Percentiles rank a stretch among this genome's conserved stretches.
Conservation (phyloP, 2,329 filamentous ascomycete species). For the Fusarium dimerum region DNA sequence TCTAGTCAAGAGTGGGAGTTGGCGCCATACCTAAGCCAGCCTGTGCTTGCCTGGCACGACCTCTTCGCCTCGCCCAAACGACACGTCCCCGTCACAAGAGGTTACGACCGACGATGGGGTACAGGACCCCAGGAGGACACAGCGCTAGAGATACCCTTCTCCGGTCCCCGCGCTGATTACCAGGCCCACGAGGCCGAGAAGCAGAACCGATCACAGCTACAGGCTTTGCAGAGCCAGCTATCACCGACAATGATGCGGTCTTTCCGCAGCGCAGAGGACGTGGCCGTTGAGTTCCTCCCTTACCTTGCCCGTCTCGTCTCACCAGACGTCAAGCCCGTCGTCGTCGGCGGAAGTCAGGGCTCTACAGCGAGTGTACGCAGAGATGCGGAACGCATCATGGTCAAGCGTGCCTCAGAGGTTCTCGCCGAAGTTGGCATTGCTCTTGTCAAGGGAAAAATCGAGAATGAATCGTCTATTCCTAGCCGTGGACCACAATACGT, state of each 20-base stretch:
- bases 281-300: slow-evolving; percentile 81
- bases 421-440: slow-evolving; percentile 81
- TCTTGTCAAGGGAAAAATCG: slow-evolving; percentile 79
- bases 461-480: slow-evolving; percentile 58
- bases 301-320: slow-evolving; percentile 82
- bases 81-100: slow-evolving; percentile 38
- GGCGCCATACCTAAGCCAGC: slow-evolving; percentile 80
- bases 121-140: slow-evolving; percentile 46
- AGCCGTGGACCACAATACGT: slow-evolving; percentile 71
- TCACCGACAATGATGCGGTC: slow-evolving; percentile 70
- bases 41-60: slow-evolving; percentile 85
- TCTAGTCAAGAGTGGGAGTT: slow-evolving; percentile 93
- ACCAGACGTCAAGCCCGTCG: slow-evolving; percentile 87
- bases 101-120: slow-evolving; percentile 47
- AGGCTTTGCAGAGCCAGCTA: slow-evolving; percentile 71
- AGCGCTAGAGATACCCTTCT: slow-evolving; percentile 68
- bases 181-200: slow-evolving; percentile 79
- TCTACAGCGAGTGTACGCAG: slow-evolving; percentile 84
- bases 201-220: slow-evolving; percentile 72
- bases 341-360: slow-evolving; percentile 69
- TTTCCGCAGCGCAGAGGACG: slow-evolving; percentile 76
- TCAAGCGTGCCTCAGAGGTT: slow-evolving; percentile 75
- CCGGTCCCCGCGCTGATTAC: slow-evolving; percentile 80
- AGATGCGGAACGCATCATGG: slow-evolving; percentile 79
- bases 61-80: slow-evolving; percentile 77